Base-by-base conservation (phyloP, 192 early-diverging fungal genomes). In the Lunasporangiospora selenospora region DNA sequence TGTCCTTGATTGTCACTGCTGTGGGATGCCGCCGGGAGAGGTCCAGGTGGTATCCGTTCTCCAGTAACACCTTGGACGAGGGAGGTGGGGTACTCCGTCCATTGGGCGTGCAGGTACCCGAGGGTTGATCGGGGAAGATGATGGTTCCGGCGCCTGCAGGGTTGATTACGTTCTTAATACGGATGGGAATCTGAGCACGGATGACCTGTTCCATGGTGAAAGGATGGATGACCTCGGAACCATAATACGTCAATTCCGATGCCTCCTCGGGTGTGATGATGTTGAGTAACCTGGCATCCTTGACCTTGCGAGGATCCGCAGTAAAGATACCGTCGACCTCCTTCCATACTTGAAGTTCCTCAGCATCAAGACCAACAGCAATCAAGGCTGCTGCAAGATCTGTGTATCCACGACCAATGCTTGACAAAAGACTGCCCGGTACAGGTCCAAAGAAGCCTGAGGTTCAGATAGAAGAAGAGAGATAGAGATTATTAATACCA, bases 161-260 rank as follows among this genome's bases (percentile, higher is more conserved):
- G 47, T 96, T 95, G 73, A 95, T 93, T 21, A 96, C 94, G 70
- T 99, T 99, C 65, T 98, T 99, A 79, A 99, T 99, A 65, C 97
- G 92, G 76, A 99, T 98, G 6, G 97, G 97, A 66, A 99, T 98
- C 39, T 85, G 80, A 16, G 94, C 92, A 34, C 95, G 90, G 66
- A 99, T 99, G 34, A 97, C 95, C 67, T 99, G 97, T 63, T 99
- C 95, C 97, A 99, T 99, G 4, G 97, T 99, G 82, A 97, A 97
- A 10, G 97, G 97, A 63, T 99, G 97, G 65, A 99, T 99, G 40
- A 98, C 96, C 54, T 93, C 89, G 0, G 87, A 88, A 18, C 90
- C 96, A 67, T 99, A 99, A 79, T 97, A 99, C 6, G 97, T 99
- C 62, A 99, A 81, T 77, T 99, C 97, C 16, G 97, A 88, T 6